These are phyloP conservation scores for Teratosphaeriaceae sp. DNA, from an alignment of 2,329 filamentous ascomycete genomes.

Conservation along the genomic window DNA sequence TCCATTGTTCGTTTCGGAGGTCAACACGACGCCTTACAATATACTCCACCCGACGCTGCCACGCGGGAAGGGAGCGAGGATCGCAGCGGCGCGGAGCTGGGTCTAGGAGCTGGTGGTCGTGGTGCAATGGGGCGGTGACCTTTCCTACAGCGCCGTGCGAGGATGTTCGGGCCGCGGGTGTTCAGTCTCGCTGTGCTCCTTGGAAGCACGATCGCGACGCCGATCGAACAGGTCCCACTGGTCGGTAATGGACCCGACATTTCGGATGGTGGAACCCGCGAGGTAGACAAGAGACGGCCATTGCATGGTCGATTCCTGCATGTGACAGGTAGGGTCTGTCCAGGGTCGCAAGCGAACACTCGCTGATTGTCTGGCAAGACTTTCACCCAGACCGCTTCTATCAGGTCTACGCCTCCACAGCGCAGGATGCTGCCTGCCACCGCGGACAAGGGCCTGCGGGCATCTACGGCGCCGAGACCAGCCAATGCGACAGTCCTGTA, in stretches of 20 bases:
- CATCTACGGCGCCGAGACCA: constrained; percentile 74
- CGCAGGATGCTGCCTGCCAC: constrained; percentile 68
- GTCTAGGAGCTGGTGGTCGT: too few species aligned
- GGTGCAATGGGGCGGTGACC: too few species aligned
- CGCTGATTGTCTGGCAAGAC: constrained; percentile 48
- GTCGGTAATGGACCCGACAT: too few species aligned
- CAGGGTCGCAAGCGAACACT: not conserved
- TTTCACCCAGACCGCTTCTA: constrained; percentile 89
- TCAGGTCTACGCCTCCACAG: constrained; percentile 66
- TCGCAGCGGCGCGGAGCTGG: too few species aligned
- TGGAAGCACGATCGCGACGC: constrained; percentile 1
- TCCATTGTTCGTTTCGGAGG: too few species aligned
- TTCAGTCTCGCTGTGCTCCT: constrained; percentile 4
- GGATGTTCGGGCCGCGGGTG: too few species aligned
- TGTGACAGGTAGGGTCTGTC: constrained; percentile 62
- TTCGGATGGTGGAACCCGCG: not conserved
- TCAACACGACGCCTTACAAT: too few species aligned
- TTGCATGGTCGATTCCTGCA: constrained; percentile 70
- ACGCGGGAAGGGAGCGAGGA: too few species aligned
- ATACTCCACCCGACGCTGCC: too few species aligned
- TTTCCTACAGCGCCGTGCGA: too few species aligned
- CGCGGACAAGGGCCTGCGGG: constrained; percentile 69
- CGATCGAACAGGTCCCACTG: not conserved
- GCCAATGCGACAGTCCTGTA: constrained; percentile 80
- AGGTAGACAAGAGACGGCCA: constrained; percentile 9